Base-by-base conservation (phyloP, 2,329 filamentous ascomycete genomes). In the Bipolaris oryzae region DNA sequence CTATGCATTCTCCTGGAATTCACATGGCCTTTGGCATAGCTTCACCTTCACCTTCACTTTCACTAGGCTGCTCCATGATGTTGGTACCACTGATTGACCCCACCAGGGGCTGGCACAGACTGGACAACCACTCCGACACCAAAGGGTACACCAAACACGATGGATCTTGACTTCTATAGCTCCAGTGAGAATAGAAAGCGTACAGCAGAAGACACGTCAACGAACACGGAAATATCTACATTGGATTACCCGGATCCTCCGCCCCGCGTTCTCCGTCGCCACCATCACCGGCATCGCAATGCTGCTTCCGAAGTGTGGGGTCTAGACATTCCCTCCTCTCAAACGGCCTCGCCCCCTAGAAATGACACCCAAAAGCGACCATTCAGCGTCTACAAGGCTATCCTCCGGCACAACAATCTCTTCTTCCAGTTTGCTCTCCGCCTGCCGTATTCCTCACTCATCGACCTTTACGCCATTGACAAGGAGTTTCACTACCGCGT, bases 401-500 rank as follows among this genome's bases (percentile, higher is more conserved):
- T 77, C 23, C 53, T 77, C 18, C 66, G 69, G 1, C 70, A 77
- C 58, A 67, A 66, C 13, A 72, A 76, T 56, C 63, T 78, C 52
- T 73, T 75, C 61, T 74, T 75, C 53, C 68, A 68, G 21, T 69
- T 77, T 51, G 63, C 64, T 7, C 61, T 70, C 5, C 64, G 64
- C 7, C 62, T 77, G 1, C 59, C 64, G 0, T 64, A 67, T n/a
- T 5, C 52, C 0, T 43, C 60, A 5, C 57, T 77, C 20, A 46
- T 71, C 41, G 48, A 68, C 41, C 68, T 78, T 28, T 77, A 76
- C 63, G 66, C 71, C 56, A 75, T 77, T 60, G 73, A 74, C 63
- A 78, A 77, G 33, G 69, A 73, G 41, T 77, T 77, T 54, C 74
- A 78, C 64, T 75, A 69, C 58, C 67, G 71, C 38, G 57, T 76